Evolutionary conservation across 768 basidiomycete species (phyloP), one percentile per base, ranked within the genome.

Genomic region (Boletus pseudopeckii): DNA sequence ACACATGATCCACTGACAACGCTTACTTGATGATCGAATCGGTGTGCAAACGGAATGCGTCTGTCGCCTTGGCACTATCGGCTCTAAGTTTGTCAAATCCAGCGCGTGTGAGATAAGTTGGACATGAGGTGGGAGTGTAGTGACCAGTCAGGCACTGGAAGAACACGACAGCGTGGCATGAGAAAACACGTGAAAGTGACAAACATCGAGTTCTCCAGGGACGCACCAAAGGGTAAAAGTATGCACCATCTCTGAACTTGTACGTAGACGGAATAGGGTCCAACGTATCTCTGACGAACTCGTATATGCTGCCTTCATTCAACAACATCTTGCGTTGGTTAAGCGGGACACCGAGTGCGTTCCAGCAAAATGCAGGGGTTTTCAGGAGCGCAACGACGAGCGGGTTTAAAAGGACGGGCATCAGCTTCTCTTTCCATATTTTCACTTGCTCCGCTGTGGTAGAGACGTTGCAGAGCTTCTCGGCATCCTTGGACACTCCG

Each of bases 311-410:
- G 20, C 80, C 80, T 53, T 82, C 81, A 8, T 79, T 65, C 24
- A 85, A 60, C 49, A 87, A 70, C 77, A 84, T 82, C 52, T 74
- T 72, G 55, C 84, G 76, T 70, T 89, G 86, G 61, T 86, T 85
- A 57, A 77, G 70, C 4, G 89, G 88, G 5, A 91, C 89, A 15
- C 88, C 89, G 22, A 90, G 71, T 0, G 88, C 87, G 61, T 88
- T 87, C 89, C 89, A 91, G 57, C 83, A 85, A 56, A 85, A 73
- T 15, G 66, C 48, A 26, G 75, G 77, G 9, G 71, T 74, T 50
- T 75, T 68, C 50, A 86, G 69, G 17, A 73, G 56, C 9, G 77
- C 75, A 44, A 83, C 75, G 46, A 88, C 80, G 22, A 82, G 53
- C 20, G 76, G 74, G 64, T 83, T 81, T 37, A 89, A 64, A 11